phyloP scores from a whole-genome alignment of 805 yeast species.

The Lipomyces yamadae region DNA sequence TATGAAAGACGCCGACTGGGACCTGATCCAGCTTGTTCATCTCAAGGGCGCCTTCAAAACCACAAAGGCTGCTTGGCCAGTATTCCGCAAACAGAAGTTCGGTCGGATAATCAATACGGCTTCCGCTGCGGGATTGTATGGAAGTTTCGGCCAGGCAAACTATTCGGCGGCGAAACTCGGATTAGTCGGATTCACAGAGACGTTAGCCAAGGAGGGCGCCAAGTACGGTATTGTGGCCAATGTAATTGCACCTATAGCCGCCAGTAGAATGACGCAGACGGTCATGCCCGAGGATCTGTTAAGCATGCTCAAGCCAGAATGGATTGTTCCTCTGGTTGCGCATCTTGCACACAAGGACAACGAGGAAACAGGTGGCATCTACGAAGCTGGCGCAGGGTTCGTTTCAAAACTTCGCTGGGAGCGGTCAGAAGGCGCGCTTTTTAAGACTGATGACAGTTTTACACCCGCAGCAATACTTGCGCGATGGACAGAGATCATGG shows the following conservation, averaged over 20 bases:
- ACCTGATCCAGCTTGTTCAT: constrained; percentile 82
- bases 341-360: constrained; percentile 72
- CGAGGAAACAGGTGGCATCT: constrained; percentile 72
- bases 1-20: constrained; percentile 80
- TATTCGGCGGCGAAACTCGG: constrained; percentile 93
- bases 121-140: constrained; percentile 95
- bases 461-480: constrained; percentile 84
- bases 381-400: constrained; percentile 93
- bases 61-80: constrained; percentile 90
- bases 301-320: constrained; percentile 80
- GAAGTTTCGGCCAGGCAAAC: constrained; percentile 96
- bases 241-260: constrained; percentile 91
- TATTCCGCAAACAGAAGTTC: constrained; percentile 77
- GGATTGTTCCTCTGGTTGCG: constrained; percentile 88
- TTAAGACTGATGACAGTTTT: constrained; percentile 75
- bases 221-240: constrained; percentile 83
- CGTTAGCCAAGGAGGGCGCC: constrained; percentile 91
- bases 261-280: constrained; percentile 94
- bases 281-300: constrained; percentile 84
- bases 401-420: constrained; percentile 94
- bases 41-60: constrained; percentile 85
- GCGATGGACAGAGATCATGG: constrained; percentile 64
- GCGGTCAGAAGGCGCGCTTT: constrained; percentile 82
- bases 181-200: constrained; percentile 88
- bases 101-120: constrained; percentile 94